Evolutionary conservation across 176 grass and related monocot genomes (phyloP).

Genomic region (Rhipidocladum racemiflorum): DNA sequence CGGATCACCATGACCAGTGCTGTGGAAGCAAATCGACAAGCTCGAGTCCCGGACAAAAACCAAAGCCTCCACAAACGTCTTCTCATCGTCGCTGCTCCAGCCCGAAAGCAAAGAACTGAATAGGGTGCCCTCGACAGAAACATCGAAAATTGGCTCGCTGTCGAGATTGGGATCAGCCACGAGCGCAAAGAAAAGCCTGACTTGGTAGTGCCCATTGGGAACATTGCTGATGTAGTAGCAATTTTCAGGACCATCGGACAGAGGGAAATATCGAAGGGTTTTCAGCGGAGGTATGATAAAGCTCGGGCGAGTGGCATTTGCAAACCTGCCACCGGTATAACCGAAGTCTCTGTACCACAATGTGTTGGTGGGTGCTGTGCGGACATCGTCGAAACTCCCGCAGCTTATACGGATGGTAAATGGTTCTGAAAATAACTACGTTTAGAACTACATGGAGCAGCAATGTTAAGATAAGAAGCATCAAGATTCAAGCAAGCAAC

Average conservation of each 20-base stretch:
- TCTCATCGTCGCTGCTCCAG: constrained; percentile 81
- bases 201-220: constrained; percentile 73
- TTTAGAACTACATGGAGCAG: background rate
- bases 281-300: constrained; percentile 81
- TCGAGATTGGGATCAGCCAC: constrained; percentile 72
- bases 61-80: constrained; percentile 78
- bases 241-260: constrained; percentile 93
- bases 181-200: constrained; percentile 86
- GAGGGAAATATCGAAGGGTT: constrained; percentile 79
- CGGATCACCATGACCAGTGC: constrained; percentile 96
- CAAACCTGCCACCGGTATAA: constrained; percentile 78
- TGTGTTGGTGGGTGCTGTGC: constrained; percentile 71
- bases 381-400: constrained; percentile 79
- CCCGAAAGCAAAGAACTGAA: constrained; percentile 80
- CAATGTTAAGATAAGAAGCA: background rate
- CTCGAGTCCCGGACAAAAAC: constrained; percentile 64
- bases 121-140: constrained; percentile 87
- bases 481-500: background rate
- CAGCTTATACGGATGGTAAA: constrained; percentile 92
- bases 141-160: constrained; percentile 82
- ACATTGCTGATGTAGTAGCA: constrained; percentile 82
- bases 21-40: constrained; percentile 83
- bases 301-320: constrained; percentile 70
- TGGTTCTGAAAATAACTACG: constrained; percentile 64
- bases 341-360: constrained; percentile 96